phyloP scores from a whole-genome alignment of 148 eudicot genomes.

The Fallopia convolvulus region DNA sequence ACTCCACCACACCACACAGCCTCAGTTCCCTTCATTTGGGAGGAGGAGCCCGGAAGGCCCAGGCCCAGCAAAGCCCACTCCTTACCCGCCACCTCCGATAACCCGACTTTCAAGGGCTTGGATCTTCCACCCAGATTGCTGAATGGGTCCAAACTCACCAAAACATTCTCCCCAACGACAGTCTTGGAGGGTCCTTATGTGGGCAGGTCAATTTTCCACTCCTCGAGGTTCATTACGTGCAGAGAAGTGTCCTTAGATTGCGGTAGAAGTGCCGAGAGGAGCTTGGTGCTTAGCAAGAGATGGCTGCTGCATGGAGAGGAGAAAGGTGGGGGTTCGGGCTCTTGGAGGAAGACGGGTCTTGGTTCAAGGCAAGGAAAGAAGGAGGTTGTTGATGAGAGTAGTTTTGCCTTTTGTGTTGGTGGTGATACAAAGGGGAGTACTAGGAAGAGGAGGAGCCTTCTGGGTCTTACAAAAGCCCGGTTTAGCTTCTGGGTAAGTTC shows the following conservation, averaged over 20 bases:
- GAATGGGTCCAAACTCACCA: constrained; percentile 8
- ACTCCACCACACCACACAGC: constrained; percentile 60
- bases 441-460: constrained; percentile 29
- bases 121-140: constrained; percentile 59
- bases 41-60: constrained; percentile 82
- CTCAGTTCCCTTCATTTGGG: constrained; percentile 77
- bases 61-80: constrained; percentile 33
- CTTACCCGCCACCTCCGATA: too few relatives aligned
- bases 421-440: constrained; percentile 12
- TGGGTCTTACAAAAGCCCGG: constrained; percentile 31
- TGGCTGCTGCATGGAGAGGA: neutral
- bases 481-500: constrained; percentile 54
- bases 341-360: constrained; percentile 23
- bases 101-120: constrained; percentile 17
- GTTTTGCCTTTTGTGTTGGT: constrained; percentile 25
- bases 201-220: constrained; percentile 14
- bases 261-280: neutral
- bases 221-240: constrained; percentile 42
- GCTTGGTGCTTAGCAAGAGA: constrained; percentile 13
- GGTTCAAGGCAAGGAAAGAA: constrained; percentile 9
- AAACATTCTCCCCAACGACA: constrained; percentile 2
- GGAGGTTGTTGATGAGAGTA: constrained; percentile 24
- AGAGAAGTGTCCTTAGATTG: constrained; percentile 34
- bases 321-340: constrained; percentile 21
- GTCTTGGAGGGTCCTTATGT: constrained; percentile 29